A percentile compares a stretch with the other conserved stretches of the same genome.
phyloP scores from a whole-genome alignment of 768 basidiomycete species.

The Termitomyces sp. region DNA sequence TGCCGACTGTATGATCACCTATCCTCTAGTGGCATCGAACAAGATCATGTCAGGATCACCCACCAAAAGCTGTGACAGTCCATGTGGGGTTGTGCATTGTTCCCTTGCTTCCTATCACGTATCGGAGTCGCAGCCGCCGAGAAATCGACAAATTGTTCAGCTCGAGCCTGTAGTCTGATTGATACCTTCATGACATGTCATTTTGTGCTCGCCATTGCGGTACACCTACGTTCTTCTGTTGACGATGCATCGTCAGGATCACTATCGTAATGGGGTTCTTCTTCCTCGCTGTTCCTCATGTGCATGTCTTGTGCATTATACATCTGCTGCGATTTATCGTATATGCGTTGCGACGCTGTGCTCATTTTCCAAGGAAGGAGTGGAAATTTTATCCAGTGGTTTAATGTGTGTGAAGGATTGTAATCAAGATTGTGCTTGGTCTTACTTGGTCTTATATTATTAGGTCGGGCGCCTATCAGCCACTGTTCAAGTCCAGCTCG shows the following conservation, averaged over 20 bases:
- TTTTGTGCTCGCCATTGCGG: not conserved
- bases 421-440: not conserved
- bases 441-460: not conserved
- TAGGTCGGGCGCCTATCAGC: not conserved
- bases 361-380: not conserved
- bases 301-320: not conserved
- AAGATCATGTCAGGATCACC: not conserved
- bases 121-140: conserved; percentile 1
- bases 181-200: not conserved
- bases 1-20: not conserved
- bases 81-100: conserved; percentile 4
- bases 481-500: not conserved
- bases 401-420: not conserved
- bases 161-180: conserved; percentile 10
- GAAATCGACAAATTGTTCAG: conserved; percentile 6
- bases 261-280: not conserved
- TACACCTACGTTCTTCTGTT: not conserved
- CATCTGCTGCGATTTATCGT: conserved; percentile 1
- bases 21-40: not conserved
- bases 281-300: not conserved
- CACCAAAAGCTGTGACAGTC: conserved; percentile 10
- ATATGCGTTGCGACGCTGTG: conserved; percentile 1
- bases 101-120: not conserved
- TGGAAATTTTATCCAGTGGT: not conserved
- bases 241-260: not conserved